A percentile compares a stretch with the other conserved stretches of the same genome.
These are phyloP conservation scores for Carex scoparia DNA, from an alignment of 176 grass and related monocot species.

Conservation along the genomic window DNA sequence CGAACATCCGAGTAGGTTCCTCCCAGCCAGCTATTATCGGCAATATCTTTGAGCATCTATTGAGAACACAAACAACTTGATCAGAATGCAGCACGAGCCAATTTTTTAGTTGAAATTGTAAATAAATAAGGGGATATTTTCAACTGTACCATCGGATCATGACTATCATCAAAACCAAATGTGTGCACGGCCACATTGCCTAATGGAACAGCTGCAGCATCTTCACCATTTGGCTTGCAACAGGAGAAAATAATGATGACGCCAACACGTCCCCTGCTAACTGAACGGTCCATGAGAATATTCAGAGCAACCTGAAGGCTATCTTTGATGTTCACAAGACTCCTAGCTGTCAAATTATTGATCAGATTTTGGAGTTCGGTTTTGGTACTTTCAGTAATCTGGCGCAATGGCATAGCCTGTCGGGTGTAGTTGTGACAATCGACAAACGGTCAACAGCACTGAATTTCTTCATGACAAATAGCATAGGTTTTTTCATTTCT, in stretches of 20 bases:
- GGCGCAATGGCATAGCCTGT: not conserved
- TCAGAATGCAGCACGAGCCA: not conserved
- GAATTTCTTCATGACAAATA: slow-evolving; percentile 29
- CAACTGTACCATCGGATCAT: slow-evolving; percentile 5
- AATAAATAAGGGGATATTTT: not conserved
- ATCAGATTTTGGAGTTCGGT: not conserved
- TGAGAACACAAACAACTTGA: not conserved
- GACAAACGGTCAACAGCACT: slow-evolving; percentile 18
- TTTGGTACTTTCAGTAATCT: not conserved
- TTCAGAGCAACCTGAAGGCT: not conserved
- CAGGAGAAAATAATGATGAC: slow-evolving; percentile 32
- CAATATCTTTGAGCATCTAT: slow-evolving; percentile 24
- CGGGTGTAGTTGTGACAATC: not conserved
- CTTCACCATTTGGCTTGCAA: not conserved
- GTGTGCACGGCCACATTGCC: slow-evolving; percentile 28
- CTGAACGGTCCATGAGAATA: slow-evolving; percentile 2
- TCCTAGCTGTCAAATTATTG: not conserved
- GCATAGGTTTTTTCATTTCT: not conserved
- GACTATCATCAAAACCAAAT: slow-evolving; percentile 33
- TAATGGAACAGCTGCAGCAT: not conserved
- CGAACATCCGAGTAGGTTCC: slow-evolving; percentile 34
- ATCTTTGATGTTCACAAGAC: not conserved
- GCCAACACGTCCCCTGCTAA: not conserved
- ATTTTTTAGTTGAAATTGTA: not conserved
- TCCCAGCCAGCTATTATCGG: slow-evolving; percentile 5